Base-by-base conservation (phyloP, 1,139 yeast species). In the Saccharomyces hybrid region DNA sequence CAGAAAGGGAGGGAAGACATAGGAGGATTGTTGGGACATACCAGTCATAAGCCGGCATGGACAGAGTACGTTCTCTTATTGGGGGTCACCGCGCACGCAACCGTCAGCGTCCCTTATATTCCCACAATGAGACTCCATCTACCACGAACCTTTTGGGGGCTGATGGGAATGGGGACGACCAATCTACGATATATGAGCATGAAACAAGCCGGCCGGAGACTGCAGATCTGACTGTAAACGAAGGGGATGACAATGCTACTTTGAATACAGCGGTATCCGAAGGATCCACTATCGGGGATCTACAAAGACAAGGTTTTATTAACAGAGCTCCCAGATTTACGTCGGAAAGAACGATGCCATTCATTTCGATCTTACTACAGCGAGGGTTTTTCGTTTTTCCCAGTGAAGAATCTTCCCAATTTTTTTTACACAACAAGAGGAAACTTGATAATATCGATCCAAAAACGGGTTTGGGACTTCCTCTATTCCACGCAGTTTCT, bases 331-430 rank as follows among this genome's bases (percentile, higher is more conserved):
- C 70, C 11, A 51, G 58, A 24, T 65, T 66, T 29, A 54, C 54
- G 12, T 51, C 58, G 11, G 52, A 52, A 26, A 60, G 76, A 46
- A 61, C 64, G 3, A 53, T 72, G 42, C 73, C 73, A 0, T 62
- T 72, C 16, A 65, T 67, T 0, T 67, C 73, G 2, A 57, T 64
- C 44, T 24, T 61, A 53, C 38, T 71, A 57, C 59, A 69, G 49
- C 64, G 69, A 58, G 67, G 75, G 57, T 54, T 60, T 59, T 58
- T 64, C 55, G 61, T 66, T 55, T 60, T 72, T 62, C 64, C 71
- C 58, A 56, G 73, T 44, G 71, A 69, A 47, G 56, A 59, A 14
- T 63, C 75, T 2, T 62, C 66, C 27, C 51, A 58, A 12, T 42
- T 53, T 8, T 73, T 60, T 55, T 60, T 66, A 49, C 52, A 59